Base-by-base conservation (phyloP, 2,329 filamentous ascomycete genomes). In the Aspergillus arachidicola region DNA sequence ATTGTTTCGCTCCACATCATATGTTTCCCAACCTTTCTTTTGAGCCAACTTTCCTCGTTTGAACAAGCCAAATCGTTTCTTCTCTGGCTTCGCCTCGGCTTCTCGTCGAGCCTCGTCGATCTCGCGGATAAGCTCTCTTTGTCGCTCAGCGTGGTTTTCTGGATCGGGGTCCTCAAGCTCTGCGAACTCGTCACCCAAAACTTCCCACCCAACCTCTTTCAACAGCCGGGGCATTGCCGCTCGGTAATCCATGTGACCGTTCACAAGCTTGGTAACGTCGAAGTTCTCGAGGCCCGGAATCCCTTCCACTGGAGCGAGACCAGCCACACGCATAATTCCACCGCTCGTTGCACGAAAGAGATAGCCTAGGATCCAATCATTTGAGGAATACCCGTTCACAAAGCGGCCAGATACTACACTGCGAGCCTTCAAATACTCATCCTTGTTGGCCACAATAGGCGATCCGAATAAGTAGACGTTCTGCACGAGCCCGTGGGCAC, bases 131-230 rank as follows among this genome's bases (percentile, higher is more conserved):
- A 99, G 86, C 78, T 98, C 94, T 61, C 93, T 86, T 78, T 99
- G 95, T 55, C 94, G 86, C 75, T 93, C 86, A 57, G 87, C 85
- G 78, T 98, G 94, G 69, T 96, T 94, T 0, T 98, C 95, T 0
- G 95, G 95, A 72, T 99, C 95, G 0, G 95, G 93, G 69, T 99
- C 95, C 75, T 98, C 95, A 64, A 99, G 98, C 78, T 99, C 95
- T 1, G 87, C 89, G 74, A 98, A 99, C 75, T 98, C 94, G 70
- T 97, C 93, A 67, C 90, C 94, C 72, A 97, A 90, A 4, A 98
- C 92, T 59, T 90, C 81, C 93, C 94, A 99, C 19, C 94, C 95
- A 41, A 94, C 92, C 75, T 94, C 90, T 66, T 92, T 88, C 58
- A 99, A 83, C 21, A 99, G 84, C 62, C 87, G 87, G 19, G 95